Conservation (phyloP, 2,329 filamentous ascomycete species). For the Venturia pyrina region DNA sequence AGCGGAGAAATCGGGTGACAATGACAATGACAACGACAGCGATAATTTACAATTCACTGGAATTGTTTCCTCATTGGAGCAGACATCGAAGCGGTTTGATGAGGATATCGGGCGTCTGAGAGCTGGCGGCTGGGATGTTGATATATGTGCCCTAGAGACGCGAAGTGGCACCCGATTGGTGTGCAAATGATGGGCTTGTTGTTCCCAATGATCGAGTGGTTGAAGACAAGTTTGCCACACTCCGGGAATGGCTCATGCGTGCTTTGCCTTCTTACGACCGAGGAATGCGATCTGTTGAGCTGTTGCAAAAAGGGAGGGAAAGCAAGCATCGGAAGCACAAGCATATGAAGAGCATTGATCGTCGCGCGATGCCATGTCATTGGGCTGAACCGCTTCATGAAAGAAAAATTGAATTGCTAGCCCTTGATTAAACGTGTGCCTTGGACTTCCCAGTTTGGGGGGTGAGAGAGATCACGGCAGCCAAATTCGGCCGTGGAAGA, state of each 20-base stretch:
- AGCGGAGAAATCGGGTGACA: constrained; percentile 10
- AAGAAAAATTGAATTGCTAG: not conserved
- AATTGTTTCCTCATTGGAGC: constrained; percentile 26
- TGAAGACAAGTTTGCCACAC: not conserved
- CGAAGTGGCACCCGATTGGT: constrained; percentile 34
- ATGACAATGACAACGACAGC: not conserved
- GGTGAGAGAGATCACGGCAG: not conserved
- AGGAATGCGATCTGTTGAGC: not conserved
- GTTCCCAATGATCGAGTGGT: not conserved
- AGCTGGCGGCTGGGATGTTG: constrained; percentile 55
- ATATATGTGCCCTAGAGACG: constrained; percentile 57
- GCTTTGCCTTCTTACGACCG: not conserved
- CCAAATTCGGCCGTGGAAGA: not conserved
- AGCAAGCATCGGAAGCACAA: not conserved
- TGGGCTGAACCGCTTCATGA: not conserved
- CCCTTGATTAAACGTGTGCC: not conserved
- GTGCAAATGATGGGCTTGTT: not conserved
- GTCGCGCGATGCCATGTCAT: not conserved
- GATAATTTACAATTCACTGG: constrained; percentile 28
- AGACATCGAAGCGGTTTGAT: constrained; percentile 34
- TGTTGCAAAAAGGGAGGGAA: not conserved
- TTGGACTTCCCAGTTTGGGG: not conserved
- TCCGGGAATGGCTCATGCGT: not conserved
- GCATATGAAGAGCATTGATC: not conserved
- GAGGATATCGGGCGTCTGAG: constrained; percentile 32